These are phyloP conservation scores for Coffea humblotiana DNA, from an alignment of 305 asterid species.

Conservation along the genomic window DNA sequence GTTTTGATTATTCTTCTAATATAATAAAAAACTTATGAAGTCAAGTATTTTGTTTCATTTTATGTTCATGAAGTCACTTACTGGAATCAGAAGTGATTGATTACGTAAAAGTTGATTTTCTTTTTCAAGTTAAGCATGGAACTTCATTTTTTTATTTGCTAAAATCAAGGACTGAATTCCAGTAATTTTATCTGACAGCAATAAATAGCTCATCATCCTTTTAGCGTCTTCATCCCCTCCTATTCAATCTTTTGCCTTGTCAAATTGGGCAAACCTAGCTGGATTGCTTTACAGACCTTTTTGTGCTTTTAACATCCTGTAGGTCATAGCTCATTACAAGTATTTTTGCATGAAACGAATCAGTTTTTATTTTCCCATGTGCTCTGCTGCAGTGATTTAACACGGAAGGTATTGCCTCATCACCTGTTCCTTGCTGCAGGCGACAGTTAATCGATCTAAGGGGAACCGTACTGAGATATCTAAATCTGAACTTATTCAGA, in stretches of 20 bases:
- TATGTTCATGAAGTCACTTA: neutral
- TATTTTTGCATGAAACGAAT: neutral
- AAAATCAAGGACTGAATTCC: no score
- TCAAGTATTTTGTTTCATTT: neutral
- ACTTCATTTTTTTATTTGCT: neutral
- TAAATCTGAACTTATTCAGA: conserved; percentile 73
- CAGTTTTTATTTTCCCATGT: neutral
- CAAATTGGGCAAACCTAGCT: neutral
- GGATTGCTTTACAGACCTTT: neutral
- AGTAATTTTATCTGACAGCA: neutral
- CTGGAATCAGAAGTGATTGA: neutral
- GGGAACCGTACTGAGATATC: conserved; percentile 88
- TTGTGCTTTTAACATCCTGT: neutral
- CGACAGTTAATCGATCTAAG: conserved; percentile 90
- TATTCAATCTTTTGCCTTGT: neutral
- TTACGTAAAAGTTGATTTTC: neutral
- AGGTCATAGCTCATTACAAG: neutral
- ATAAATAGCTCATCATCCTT: neutral
- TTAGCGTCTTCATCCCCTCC: neutral
- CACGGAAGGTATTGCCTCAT: neutral
- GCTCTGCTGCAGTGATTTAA: neutral
- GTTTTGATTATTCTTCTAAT: neutral
- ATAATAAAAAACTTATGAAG: neutral
- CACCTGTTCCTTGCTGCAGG: conserved; percentile 42
- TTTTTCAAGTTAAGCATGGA: neutral